These are phyloP conservation scores for Filosporella fistucella DNA, from an alignment of 495 filamentous ascomycete species.

Conservation along the genomic window DNA sequence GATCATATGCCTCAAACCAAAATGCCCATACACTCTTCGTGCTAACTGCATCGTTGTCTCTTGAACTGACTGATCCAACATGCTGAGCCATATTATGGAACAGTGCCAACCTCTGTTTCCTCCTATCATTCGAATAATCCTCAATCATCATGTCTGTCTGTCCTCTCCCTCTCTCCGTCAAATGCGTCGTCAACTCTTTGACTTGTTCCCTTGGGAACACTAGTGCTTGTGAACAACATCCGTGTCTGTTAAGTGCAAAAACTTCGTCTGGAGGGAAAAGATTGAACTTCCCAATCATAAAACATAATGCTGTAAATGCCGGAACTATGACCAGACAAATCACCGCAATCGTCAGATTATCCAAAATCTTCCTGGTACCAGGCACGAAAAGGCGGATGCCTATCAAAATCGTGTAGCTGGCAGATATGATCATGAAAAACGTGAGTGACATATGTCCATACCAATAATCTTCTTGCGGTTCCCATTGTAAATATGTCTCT, in stretches of 20 bases:
- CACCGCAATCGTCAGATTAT: slow-evolving; percentile 32
- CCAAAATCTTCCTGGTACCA: slow-evolving; percentile 24
- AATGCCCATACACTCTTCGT: slow-evolving; percentile 21
- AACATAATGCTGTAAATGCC: slow-evolving; percentile 34
- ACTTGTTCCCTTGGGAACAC: slow-evolving; percentile 36
- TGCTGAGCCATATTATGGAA: slow-evolving; percentile 33
- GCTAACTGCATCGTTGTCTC: slow-evolving; percentile 21
- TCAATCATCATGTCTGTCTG: slow-evolving; percentile 35
- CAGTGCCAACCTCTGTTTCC: slow-evolving; percentile 28
- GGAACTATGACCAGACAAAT: slow-evolving; percentile 32
- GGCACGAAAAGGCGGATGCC: slow-evolving; percentile 10
- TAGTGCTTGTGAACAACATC: slow-evolving; percentile 43
- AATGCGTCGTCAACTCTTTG: slow-evolving; percentile 23
- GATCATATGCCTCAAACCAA: slow-evolving; percentile 22
- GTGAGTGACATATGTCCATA: slow-evolving; percentile 36
- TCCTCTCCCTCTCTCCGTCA: slow-evolving; percentile 21
- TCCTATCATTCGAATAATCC: slow-evolving; percentile 27
- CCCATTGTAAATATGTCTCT: slow-evolving; percentile 37
- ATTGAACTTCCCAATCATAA: slow-evolving; percentile 41
- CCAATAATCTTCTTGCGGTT: slow-evolving; percentile 28
- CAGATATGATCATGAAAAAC: slow-evolving; percentile 25
- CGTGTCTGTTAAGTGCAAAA: slow-evolving; percentile 33
- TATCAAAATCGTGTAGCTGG: slow-evolving; percentile 11
- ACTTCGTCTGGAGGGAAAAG: slow-evolving; percentile 35
- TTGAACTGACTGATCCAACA: slow-evolving; percentile 28